Conservation (phyloP, 2,329 filamentous ascomycete genomes). For the Neurospora sp. region DNA sequence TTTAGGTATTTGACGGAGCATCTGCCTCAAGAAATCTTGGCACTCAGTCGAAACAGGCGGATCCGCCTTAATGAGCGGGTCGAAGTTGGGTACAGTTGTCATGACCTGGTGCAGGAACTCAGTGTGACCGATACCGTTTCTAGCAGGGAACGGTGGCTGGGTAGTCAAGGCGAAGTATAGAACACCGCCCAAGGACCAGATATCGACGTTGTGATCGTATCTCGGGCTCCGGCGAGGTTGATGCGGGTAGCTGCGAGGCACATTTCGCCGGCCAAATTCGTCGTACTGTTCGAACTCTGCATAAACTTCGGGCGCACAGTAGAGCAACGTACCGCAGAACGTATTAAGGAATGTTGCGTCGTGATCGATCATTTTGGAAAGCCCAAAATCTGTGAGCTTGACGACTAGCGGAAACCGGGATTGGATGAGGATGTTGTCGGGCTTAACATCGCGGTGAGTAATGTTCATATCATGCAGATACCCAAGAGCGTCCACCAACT, state of each 20-base stretch:
- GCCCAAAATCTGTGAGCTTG: constrained; percentile 91
- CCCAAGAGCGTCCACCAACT: constrained; percentile 71
- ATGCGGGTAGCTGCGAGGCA: constrained; percentile 40
- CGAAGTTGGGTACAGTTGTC: constrained; percentile 59
- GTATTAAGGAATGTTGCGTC: constrained; percentile 82
- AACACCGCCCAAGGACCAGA: constrained; percentile 93
- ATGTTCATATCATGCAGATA: constrained; percentile 85
- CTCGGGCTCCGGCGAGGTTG: constrained; percentile 53
- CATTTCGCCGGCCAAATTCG: constrained; percentile 54
- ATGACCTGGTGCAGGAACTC: constrained; percentile 82
- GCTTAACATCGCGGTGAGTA: constrained; percentile 97
- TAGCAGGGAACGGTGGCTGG: constrained; percentile 71
- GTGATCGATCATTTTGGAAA: constrained; percentile 87
- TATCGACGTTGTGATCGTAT: constrained; percentile 87
- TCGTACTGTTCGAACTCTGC: constrained; percentile 62
- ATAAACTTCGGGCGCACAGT: constrained; percentile 95
- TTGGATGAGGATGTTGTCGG: constrained; percentile 88
- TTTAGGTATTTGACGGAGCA: constrained; percentile 74
- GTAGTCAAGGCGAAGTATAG: constrained; percentile 78
- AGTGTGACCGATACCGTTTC: constrained; percentile 63
- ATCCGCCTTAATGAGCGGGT: constrained; percentile 46
- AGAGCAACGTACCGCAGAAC: constrained; percentile 90
- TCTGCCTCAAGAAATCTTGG: constrained; percentile 65
- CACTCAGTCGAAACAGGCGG: constrained; percentile 50
- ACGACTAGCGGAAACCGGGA: constrained; percentile 57